A percentile compares a stretch with the other conserved stretches of the same genome.
Conservation (phyloP, 225 moss, liverwort and hornwort genomes). For the Sphagnum tenellum region DNA sequence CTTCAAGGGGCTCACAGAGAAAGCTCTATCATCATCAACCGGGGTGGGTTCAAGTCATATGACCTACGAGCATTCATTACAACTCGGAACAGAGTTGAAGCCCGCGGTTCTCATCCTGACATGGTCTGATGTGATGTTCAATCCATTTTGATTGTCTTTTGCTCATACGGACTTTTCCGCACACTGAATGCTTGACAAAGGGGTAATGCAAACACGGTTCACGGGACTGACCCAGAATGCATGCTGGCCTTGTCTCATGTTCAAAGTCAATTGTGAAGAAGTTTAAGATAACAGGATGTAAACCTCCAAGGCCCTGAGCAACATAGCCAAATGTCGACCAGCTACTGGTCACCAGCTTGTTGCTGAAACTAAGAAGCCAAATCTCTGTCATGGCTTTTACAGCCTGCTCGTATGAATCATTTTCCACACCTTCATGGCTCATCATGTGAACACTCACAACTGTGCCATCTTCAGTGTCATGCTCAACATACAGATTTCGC, state of each 20-base stretch:
- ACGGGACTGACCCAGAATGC: conserved; percentile 43
- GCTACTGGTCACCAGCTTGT: conserved; percentile 56
- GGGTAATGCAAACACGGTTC: conserved; percentile 78
- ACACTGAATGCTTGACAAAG: conserved; percentile 10
- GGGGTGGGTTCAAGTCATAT: no score
- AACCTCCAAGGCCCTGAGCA: conserved; percentile 65
- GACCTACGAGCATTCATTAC: not conserved
- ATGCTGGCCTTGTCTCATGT: conserved; percentile 14
- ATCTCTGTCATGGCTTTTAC: conserved; percentile 75
- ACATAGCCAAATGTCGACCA: conserved; percentile 89
- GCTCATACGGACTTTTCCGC: conserved; percentile 1
- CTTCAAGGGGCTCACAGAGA: no score
- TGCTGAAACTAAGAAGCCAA: conserved; percentile 79
- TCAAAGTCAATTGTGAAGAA: conserved; percentile 21
- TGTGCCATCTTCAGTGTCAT: conserved; percentile 25
- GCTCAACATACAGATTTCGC: conserved; percentile 36
- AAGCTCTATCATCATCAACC: no score
- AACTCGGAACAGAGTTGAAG: conserved; percentile 27
- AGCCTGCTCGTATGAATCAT: conserved; percentile 62
- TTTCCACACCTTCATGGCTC: conserved; percentile 59
- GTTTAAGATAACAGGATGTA: conserved; percentile 57
- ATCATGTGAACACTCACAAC: conserved; percentile 74
- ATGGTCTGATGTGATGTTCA: conserved; percentile 24
- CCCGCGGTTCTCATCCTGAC: conserved; percentile 56
- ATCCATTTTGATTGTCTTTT: conserved; percentile 47